phyloP scores from a whole-genome alignment of 2,329 filamentous ascomycete species.

The Colletotrichum lini region DNA sequence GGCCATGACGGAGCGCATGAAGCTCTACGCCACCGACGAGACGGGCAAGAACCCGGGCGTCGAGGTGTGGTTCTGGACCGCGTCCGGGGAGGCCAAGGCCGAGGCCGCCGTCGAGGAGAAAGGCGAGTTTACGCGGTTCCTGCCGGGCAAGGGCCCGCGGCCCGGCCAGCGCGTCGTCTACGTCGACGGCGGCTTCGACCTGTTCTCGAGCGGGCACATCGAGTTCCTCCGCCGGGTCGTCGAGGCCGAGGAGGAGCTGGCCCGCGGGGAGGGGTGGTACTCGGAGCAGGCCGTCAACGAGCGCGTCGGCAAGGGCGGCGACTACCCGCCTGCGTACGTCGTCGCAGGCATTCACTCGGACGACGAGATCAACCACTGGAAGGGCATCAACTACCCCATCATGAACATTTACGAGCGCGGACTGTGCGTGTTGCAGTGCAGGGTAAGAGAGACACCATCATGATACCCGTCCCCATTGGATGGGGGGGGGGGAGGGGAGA shows the following conservation, averaged over 20 bases:
- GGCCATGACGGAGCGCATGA: constrained; percentile 83
- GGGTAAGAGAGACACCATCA: constrained; percentile 62
- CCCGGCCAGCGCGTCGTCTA: constrained; percentile 91
- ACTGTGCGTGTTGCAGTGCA: constrained; percentile 95
- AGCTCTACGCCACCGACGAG: constrained; percentile 89
- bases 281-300: constrained; percentile 73
- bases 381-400: constrained; percentile 98
- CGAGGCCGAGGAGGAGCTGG: constrained; percentile 79
- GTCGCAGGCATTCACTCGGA: constrained; percentile 96
- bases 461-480: not conserved
- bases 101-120: constrained; percentile 68
- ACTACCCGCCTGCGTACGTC: constrained; percentile 89
- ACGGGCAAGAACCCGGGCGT: constrained; percentile 83
- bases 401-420: constrained; percentile 99
- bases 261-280: constrained; percentile 81
- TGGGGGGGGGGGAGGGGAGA: too few species aligned
- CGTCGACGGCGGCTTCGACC: constrained; percentile 95
- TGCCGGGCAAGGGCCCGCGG: constrained; percentile 78
- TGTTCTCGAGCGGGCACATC: constrained; percentile 97
- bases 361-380: constrained; percentile 94
- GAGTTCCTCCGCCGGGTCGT: constrained; percentile 89
- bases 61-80: constrained; percentile 88
- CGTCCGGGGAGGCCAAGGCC: constrained; percentile 63
- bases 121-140: constrained; percentile 77
- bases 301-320: constrained; percentile 75